Evolutionary conservation across 2,329 filamentous ascomycete species (phyloP).

Genomic region (Parastagonospora avenae): DNA sequence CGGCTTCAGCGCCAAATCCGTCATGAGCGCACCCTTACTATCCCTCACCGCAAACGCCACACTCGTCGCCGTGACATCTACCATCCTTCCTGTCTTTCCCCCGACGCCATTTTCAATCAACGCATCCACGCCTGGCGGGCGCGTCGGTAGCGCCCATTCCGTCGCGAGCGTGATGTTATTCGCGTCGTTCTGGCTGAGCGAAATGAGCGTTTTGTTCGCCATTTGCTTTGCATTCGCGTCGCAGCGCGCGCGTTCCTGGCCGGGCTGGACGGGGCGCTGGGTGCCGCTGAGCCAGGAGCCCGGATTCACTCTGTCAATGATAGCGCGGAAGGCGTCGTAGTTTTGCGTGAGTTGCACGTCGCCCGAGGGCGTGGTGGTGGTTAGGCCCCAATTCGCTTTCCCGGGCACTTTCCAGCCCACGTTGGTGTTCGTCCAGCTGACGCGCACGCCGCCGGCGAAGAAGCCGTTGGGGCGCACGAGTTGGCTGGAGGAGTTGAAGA

Average conservation of each 20-base stretch:
- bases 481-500: constrained; percentile 4
- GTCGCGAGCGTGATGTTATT: constrained; percentile 6
- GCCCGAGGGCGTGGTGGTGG: constrained; percentile 1
- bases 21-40: constrained; percentile 6
- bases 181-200: background rate
- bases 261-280: no score
- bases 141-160: constrained; percentile 15
- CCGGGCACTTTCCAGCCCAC: constrained; percentile 1
- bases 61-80: constrained; percentile 15
- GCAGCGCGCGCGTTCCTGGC: background rate
- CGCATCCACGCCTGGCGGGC: constrained; percentile 11
- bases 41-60: constrained; percentile 10
- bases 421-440: constrained; percentile 6
- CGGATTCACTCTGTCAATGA: constrained; percentile 6
- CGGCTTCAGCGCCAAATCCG: constrained; percentile 5
- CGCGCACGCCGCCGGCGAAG: constrained; percentile 4
- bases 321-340: constrained; percentile 8
- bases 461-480: background rate
- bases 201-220: background rate
- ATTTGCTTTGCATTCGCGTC: background rate
- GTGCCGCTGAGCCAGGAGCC: constrained; percentile 6
- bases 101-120: constrained; percentile 12
- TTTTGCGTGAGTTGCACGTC: constrained; percentile 8
- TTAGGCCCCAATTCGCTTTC: constrained; percentile 6
- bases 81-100: constrained; percentile 17